Percentiles rank a stretch among this genome's conserved stretches.
These are phyloP conservation scores for Colletotrichum sp. DNA, from an alignment of 2,329 filamentous ascomycete genomes.

Conservation along the genomic window DNA sequence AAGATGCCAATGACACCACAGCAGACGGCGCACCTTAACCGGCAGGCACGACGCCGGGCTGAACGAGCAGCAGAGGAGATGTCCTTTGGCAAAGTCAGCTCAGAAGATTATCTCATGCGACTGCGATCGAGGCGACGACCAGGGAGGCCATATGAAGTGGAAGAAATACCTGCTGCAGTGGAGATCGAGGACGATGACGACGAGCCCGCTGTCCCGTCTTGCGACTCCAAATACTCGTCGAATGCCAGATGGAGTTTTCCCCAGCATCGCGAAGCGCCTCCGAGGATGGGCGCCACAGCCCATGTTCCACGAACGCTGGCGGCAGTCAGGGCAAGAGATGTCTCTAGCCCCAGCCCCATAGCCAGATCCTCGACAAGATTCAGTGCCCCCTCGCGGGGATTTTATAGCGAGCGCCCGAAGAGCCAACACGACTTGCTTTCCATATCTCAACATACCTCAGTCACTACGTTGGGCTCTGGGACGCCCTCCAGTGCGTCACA, in stretches of 20 bases:
- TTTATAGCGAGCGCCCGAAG: not conserved
- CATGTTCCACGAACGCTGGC: not conserved
- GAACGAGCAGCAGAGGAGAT: slow-evolving; percentile 16
- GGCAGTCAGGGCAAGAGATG: not conserved
- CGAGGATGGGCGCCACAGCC: not conserved
- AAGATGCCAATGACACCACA: slow-evolving; percentile 7
- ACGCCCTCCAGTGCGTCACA: not conserved
- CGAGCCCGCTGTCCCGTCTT: not conserved
- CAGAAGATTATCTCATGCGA: slow-evolving; percentile 8
- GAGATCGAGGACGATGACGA: slow-evolving; percentile 8
- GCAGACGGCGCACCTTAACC: not conserved
- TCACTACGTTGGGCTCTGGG: not conserved
- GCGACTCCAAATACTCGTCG: not conserved
- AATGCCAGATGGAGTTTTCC: not conserved
- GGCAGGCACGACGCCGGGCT: slow-evolving; percentile 11
- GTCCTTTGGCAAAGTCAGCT: slow-evolving; percentile 6
- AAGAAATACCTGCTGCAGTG: slow-evolving; percentile 1
- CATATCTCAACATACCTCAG: not conserved
- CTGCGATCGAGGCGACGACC: slow-evolving; percentile 10
- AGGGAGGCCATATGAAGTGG: not conserved
- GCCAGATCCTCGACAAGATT: not conserved
- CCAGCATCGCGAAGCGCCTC: not conserved
- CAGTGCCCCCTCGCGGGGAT: not conserved
- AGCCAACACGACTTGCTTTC: not conserved
- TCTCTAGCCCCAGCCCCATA: not conserved